Percentiles rank a stretch among this genome's conserved stretches.
Evolutionary conservation across 1,284 basidiomycete species (phyloP).

Genomic region (Trichosporon sp.): DNA sequence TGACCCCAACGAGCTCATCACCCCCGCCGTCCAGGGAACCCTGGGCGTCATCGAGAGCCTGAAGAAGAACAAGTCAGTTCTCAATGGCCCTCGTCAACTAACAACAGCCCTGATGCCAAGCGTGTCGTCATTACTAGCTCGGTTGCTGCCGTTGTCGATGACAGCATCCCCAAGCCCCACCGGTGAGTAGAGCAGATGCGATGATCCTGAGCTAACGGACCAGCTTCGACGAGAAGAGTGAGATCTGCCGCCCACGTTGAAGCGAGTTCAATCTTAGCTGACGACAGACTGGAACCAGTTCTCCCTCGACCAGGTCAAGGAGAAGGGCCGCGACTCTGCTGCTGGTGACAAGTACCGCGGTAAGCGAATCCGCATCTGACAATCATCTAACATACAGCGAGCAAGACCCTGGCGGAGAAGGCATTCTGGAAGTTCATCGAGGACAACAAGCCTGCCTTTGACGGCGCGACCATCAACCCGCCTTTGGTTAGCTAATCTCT

Average conservation of each 20-base stretch:
- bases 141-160: not conserved
- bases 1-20: constrained; percentile 54
- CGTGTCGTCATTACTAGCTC: constrained; percentile 62
- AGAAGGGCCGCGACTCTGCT: constrained; percentile 54
- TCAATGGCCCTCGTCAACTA: not conserved
- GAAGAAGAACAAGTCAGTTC: constrained; percentile 54
- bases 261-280: not conserved
- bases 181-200: not conserved
- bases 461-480: constrained; percentile 58
- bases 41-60: constrained; percentile 58
- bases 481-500: constrained; percentile 54
- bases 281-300: constrained; percentile 60
- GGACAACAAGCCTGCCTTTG: constrained; percentile 57
- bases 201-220: not conserved
- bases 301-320: constrained; percentile 55
- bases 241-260: not conserved
- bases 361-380: not conserved
- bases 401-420: constrained; percentile 65
- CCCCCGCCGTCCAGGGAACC: constrained; percentile 63
- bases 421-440: constrained; percentile 52
- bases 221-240: constrained; percentile 16
- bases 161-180: constrained; percentile 12
- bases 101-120: constrained; percentile 52
- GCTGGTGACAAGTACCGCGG: constrained; percentile 54
- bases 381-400: constrained; percentile 4